Evolutionary conservation across 2,329 filamentous ascomycete species (phyloP).

Genomic region (Ambrosiella beaveri): DNA sequence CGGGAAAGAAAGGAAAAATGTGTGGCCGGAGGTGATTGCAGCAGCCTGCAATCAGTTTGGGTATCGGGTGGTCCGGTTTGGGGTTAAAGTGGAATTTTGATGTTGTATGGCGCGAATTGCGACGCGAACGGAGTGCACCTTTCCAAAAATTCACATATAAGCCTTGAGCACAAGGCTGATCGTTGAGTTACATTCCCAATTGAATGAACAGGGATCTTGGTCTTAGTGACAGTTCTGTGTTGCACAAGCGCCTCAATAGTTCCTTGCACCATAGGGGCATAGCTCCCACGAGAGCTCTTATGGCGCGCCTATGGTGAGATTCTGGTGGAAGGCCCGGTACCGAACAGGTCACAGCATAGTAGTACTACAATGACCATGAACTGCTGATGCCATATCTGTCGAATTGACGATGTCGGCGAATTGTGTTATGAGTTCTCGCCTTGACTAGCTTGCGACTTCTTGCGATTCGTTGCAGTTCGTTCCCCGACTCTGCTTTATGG

Average conservation of each 20-base stretch:
- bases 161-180: constrained; percentile 13
- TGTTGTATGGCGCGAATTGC: neutral
- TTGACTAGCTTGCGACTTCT: neutral
- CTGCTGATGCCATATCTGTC: no score
- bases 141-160: constrained; percentile 1
- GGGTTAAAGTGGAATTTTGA: neutral
- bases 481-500: neutral
- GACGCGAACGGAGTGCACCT: constrained; percentile 3
- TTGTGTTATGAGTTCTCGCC: neutral
- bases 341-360: no score
- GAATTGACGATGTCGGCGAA: neutral
- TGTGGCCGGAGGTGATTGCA: neutral
- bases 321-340: neutral
- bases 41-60: no score
- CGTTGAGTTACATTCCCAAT: neutral
- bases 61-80: no score
- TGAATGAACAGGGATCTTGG: neutral
- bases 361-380: no score
- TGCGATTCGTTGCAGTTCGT: neutral
- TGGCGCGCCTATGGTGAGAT: neutral
- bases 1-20: neutral
- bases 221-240: neutral
- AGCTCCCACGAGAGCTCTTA: neutral
- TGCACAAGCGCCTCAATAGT: neutral
- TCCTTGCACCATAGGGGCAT: neutral